These are phyloP conservation scores for Pichia deserticola DNA, from an alignment of 805 yeast genomes.

Conservation along the genomic window DNA sequence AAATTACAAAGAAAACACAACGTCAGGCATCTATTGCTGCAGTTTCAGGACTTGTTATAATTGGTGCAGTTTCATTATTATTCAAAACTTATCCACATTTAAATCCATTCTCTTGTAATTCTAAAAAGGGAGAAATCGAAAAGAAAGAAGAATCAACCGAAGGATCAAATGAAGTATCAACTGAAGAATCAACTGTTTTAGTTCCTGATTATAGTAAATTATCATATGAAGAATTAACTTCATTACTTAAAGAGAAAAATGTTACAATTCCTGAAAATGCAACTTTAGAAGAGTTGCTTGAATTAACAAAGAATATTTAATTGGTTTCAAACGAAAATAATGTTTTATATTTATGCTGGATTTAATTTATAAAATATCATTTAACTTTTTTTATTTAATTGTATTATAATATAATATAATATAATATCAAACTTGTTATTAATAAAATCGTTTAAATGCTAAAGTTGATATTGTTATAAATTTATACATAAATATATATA, in stretches of 20 bases:
- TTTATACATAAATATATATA: too few species aligned
- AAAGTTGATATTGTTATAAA: too few species aligned
- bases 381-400: too few species aligned
- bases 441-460: too few species aligned
- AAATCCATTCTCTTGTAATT: slow-evolving; percentile 11
- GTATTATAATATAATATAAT: too few species aligned
- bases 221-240: not conserved
- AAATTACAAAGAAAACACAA: slow-evolving; percentile 13
- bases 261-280: slow-evolving; percentile 20
- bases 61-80: slow-evolving; percentile 36
- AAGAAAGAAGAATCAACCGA: slow-evolving; percentile 9
- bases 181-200: slow-evolving; percentile 12
- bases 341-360: too few species aligned
- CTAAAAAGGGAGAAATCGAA: not conserved
- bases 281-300: slow-evolving; percentile 27
- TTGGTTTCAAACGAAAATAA: too few species aligned
- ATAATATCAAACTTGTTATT: too few species aligned
- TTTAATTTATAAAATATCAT: too few species aligned
- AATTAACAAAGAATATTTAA: slow-evolving; percentile 2
- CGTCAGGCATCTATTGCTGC: slow-evolving; percentile 31
- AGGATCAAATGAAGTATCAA: slow-evolving; percentile 16
- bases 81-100: slow-evolving; percentile 47
- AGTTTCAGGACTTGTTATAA: slow-evolving; percentile 34
- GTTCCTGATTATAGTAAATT: not conserved
- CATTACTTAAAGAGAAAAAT: not conserved